These are phyloP conservation scores for Aspergillus proliferans DNA, from an alignment of 2,329 filamentous ascomycete genomes.

Conservation along the genomic window DNA sequence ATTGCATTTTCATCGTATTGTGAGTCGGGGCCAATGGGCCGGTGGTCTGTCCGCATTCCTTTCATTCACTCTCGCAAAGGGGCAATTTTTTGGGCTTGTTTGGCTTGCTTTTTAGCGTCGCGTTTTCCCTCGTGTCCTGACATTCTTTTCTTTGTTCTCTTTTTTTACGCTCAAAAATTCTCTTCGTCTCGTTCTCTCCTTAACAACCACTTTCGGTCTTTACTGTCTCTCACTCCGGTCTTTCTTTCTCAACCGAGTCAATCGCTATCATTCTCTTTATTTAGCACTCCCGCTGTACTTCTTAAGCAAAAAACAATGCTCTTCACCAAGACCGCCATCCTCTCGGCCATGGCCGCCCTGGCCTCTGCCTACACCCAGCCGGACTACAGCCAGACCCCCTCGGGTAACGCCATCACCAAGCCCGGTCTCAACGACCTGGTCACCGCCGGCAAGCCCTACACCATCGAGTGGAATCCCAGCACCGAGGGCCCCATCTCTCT, in stretches of 20 bases:
- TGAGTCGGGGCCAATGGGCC: neutral
- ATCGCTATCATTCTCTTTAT: neutral
- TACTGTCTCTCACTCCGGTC: neutral
- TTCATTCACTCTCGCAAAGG: neutral
- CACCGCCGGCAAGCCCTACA: constrained; percentile 50
- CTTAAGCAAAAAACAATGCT: constrained; percentile 26
- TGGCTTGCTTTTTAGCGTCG: neutral
- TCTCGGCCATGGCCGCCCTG: constrained; percentile 34
- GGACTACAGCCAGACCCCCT: constrained; percentile 28
- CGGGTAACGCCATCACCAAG: constrained; percentile 50
- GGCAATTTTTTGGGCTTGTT: neutral
- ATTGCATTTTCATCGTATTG: neutral
- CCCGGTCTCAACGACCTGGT: constrained; percentile 50
- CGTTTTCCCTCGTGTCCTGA: neutral
- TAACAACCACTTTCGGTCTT: neutral
- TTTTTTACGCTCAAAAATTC: too few relatives aligned
- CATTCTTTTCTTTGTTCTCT: too few relatives aligned
- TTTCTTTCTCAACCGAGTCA: neutral
- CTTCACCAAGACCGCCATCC: constrained; percentile 30
- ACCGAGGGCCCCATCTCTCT: constrained; percentile 45
- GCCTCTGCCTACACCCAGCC: constrained; percentile 33
- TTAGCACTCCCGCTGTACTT: neutral
- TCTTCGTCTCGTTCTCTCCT: too few relatives aligned
- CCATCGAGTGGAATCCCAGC: constrained; percentile 52
- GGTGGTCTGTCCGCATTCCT: neutral